These are phyloP conservation scores for Kazachstania bromeliacearum DNA, from an alignment of 805 yeast species.

Conservation along the genomic window DNA sequence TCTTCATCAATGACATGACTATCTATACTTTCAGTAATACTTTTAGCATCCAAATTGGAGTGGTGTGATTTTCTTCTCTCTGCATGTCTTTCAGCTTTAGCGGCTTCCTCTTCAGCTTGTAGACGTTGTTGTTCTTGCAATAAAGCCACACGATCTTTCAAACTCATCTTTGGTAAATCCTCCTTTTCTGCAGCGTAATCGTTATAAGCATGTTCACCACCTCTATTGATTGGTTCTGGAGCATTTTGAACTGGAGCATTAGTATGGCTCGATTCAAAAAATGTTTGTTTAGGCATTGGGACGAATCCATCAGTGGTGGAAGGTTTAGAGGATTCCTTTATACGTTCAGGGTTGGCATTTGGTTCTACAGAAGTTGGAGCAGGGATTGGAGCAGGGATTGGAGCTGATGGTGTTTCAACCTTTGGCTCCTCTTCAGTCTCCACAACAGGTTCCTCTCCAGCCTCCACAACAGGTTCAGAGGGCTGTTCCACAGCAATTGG, in stretches of 20 bases:
- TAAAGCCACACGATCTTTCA: conserved; percentile 79
- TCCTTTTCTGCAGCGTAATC: conserved; percentile 33
- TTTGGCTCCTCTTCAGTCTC: background rate
- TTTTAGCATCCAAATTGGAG: conserved; percentile 12
- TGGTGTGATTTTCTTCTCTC: conserved; percentile 37
- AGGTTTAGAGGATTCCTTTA: conserved; percentile 4
- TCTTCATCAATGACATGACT: too few species aligned
- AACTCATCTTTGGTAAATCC: conserved; percentile 65
- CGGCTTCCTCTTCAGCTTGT: conserved; percentile 68
- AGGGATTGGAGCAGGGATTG: background rate
- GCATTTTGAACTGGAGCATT: background rate
- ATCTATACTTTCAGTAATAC: background rate
- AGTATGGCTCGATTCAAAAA: conserved; percentile 5
- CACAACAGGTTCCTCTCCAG: background rate
- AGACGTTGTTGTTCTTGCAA: conserved; percentile 74
- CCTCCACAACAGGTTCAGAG: background rate
- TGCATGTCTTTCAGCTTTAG: conserved; percentile 39
- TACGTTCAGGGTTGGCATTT: background rate
- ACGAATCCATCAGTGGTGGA: conserved; percentile 8
- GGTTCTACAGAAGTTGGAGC: too few species aligned
- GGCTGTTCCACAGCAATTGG: background rate
- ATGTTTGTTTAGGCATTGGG: conserved; percentile 8
- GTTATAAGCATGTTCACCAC: conserved; percentile 5
- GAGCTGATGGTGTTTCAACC: background rate
- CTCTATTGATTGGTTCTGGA: conserved; percentile 7